Conservation (phyloP, 768 basidiomycete genomes). For the Psilocybe azurescens region DNA sequence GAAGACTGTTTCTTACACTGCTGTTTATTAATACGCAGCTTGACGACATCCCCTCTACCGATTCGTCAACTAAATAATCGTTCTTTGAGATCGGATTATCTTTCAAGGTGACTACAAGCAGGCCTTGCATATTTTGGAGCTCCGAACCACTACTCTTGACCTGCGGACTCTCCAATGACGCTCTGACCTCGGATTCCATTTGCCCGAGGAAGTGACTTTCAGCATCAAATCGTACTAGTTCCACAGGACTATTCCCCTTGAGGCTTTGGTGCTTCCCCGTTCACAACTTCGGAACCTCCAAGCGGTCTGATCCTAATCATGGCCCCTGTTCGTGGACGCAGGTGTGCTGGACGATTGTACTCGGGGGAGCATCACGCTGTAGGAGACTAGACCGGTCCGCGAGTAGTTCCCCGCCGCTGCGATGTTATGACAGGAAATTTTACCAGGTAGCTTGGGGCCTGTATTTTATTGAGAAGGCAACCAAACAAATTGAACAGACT, state of each 20-base stretch:
- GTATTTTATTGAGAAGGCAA: no score
- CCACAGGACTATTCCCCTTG: neutral
- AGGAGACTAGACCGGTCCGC: neutral
- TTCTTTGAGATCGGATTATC: no score
- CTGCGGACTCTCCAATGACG: neutral
- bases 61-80: no score
- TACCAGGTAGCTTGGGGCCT: no score
- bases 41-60: no score
- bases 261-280: neutral
- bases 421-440: no score
- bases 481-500: no score
- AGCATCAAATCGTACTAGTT: conserved; percentile 11
- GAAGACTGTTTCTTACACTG: no score
- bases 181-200: conserved; percentile 8
- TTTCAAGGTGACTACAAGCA: no score
- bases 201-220: neutral
- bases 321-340: neutral
- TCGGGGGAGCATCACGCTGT: no score
- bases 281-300: conserved; percentile 4
- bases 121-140: neutral
- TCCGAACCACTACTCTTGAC: neutral
- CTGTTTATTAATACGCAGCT: no score
- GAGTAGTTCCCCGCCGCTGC: neutral
- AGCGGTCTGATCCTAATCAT: neutral
- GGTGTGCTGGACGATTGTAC: neutral